A percentile compares a stretch with the other conserved stretches of the same genome.
phyloP scores from a whole-genome alignment of 2,329 filamentous ascomycete genomes.

The Allantophomopsis cytisporea region DNA sequence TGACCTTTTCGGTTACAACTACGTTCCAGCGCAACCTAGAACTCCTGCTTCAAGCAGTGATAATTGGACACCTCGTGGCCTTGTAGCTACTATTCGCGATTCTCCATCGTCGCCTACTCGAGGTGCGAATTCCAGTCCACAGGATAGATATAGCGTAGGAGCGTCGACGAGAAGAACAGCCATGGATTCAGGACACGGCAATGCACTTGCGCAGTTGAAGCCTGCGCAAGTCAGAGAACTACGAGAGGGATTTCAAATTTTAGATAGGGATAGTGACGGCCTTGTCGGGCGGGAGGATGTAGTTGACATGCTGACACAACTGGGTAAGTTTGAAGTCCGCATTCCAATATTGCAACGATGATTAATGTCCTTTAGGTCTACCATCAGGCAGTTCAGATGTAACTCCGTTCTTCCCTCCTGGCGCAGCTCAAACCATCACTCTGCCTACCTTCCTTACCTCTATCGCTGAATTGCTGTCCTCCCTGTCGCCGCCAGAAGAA shows the following conservation, averaged over 20 bases:
- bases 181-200: conserved; percentile 16
- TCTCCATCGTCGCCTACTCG: conserved; percentile 17
- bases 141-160: conserved; percentile 8
- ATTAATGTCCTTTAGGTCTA: conserved; percentile 40
- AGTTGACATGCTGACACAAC: conserved; percentile 72
- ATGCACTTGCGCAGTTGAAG: conserved; percentile 59
- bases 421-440: conserved; percentile 58
- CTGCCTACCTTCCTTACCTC: conserved; percentile 78
- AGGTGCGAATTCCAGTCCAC: conserved; percentile 11
- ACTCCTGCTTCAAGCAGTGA: conserved; percentile 8
- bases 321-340: conserved; percentile 38
- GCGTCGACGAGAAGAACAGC: not conserved
- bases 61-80: conserved; percentile 16
- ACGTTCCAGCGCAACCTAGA: not conserved
- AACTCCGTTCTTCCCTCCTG: conserved; percentile 71
- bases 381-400: conserved; percentile 59
- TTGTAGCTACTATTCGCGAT: conserved; percentile 19
- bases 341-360: conserved; percentile 1
- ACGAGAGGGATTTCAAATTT: conserved; percentile 84
- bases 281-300: conserved; percentile 72
- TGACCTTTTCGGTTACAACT: conserved; percentile 12
- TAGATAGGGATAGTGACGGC: conserved; percentile 82
- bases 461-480: conserved; percentile 59
- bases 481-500: conserved; percentile 66
- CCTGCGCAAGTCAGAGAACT: conserved; percentile 75